phyloP scores from a whole-genome alignment of 805 yeast species.

The Candida peoriensis region DNA sequence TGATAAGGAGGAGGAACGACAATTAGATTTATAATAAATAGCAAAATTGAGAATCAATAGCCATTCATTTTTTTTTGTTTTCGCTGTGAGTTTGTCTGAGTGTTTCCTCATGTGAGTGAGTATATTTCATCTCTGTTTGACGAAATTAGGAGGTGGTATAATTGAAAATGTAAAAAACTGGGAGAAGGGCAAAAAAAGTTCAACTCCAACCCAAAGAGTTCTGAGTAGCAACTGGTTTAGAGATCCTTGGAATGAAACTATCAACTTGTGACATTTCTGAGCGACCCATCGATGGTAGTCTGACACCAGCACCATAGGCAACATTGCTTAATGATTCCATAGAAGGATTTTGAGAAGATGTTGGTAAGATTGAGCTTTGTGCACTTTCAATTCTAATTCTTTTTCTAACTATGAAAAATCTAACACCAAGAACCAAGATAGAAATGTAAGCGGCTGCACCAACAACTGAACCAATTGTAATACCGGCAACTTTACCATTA shows the following conservation, averaged over 20 bases:
- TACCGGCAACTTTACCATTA: conserved; percentile 57
- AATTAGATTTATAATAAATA: too few relatives aligned
- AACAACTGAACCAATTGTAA: conserved; percentile 76
- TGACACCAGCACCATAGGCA: conserved; percentile 21
- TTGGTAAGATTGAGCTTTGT: conserved; percentile 12
- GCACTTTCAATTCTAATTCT: conserved; percentile 15
- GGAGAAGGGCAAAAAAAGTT: too few relatives aligned
- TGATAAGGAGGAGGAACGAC: too few relatives aligned
- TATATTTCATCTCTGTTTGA: too few relatives aligned
- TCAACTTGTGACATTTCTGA: conserved; percentile 24
- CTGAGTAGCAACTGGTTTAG: conserved; percentile 64
- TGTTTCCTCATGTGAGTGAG: too few relatives aligned
- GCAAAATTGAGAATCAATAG: too few relatives aligned
- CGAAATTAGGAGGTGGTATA: too few relatives aligned
- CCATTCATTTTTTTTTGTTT: too few relatives aligned
- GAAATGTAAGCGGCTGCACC: conserved; percentile 69
- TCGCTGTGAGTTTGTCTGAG: too few relatives aligned
- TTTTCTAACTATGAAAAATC: conserved; percentile 35
- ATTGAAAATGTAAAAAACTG: too few relatives aligned
- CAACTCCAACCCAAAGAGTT: conserved; percentile 69
- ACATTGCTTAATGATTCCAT: conserved; percentile 14
- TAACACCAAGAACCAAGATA: conserved; percentile 50
- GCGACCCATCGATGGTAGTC: conserved; percentile 7
- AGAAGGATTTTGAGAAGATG: conserved; percentile 9
- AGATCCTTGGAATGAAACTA: conserved; percentile 41